Evolutionary conservation across 768 basidiomycete species (phyloP), one percentile per base, ranked within the genome.

Genomic region (Tulasnella calospora): DNA sequence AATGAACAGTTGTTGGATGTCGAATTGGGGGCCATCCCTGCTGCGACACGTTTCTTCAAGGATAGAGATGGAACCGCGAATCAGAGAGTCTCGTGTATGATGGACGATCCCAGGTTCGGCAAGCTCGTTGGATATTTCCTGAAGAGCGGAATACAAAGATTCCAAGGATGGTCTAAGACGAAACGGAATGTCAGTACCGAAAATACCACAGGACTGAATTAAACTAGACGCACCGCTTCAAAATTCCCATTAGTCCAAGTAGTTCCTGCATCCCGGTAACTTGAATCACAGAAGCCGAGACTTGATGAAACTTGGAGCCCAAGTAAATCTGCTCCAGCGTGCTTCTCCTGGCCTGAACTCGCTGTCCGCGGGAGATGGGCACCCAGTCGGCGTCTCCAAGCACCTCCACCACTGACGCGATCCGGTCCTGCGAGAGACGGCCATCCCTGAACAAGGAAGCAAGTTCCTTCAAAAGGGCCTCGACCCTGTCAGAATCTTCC

Each of bases 361-460:
- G 27, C 4, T 35, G 23, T 57, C 41, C 75, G 30, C 33, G 27
- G 27, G 55, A 35, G 30, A 40, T 57, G 15, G 75, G 75, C 5
- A 76, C 75, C 75, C 75, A 76, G 23, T 46, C 35, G 1, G 33
- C 27, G 40, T 67, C 75, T 27, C 36, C 75, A 23, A 76, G 40
- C n/a, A 15, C 30, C 9, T 38, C 40, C 57, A 30, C 57, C 41
- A 76, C 23, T n/a, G 78, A 69, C 27, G 19, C 55, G 5, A 38
- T 47, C 12, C 61, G n/a, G 15, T 74, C 38, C 30, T 61, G 46
- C 9, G 33, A n/a, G 33, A 21, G 23, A n/a, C 55, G 13, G 13
- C 51, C 51, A 38, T 19, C 27, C 9, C 67, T 47, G 55, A 57
- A 74, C 72, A 40, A 8, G 17, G 9, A 47, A 36, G 73, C 40